Conservation (phyloP, 208 protist species). For the Acanthamoeba divionensis region DNA sequence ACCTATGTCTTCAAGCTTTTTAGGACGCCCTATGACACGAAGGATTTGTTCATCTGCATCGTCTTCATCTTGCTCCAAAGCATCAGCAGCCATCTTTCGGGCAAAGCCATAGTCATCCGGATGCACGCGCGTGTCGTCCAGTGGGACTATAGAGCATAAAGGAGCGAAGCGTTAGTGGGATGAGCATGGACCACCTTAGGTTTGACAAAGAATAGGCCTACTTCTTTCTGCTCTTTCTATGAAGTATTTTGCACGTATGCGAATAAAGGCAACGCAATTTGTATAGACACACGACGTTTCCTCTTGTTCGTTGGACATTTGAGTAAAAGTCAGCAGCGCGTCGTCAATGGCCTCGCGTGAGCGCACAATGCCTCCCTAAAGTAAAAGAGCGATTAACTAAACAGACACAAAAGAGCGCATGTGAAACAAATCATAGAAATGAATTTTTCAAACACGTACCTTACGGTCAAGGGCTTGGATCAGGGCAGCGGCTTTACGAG, state of each 20-base stretch:
- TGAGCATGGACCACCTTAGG: too few species aligned
- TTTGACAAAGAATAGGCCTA: not conserved
- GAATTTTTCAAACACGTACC: not conserved
- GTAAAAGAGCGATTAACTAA: not conserved
- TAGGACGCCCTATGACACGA: not conserved
- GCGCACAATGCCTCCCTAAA: not conserved
- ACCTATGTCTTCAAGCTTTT: conserved; percentile 10
- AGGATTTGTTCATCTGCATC: not conserved
- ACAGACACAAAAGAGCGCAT: not conserved
- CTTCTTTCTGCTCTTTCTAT: not conserved
- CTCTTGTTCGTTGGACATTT: not conserved
- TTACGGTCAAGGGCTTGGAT: conserved; percentile 49
- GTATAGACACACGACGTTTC: conserved; percentile 55
- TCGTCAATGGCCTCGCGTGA: not conserved
- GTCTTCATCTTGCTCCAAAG: conserved; percentile 57
- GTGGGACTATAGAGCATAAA: not conserved
- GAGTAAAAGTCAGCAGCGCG: not conserved
- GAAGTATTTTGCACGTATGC: not conserved
- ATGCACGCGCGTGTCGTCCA: conserved; percentile 74
- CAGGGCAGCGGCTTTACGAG: conserved; percentile 67
- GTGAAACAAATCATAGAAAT: not conserved
- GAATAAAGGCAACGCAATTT: conserved; percentile 72
- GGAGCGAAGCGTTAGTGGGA: too few species aligned
- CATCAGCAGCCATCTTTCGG: conserved; percentile 65
- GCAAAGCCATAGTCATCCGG: conserved; percentile 61